Percentiles rank a stretch among this genome's conserved stretches.
These are phyloP conservation scores for Apophysomyces elegans DNA, from an alignment of 371 early-diverging fungal genomes.

Conservation along the genomic window DNA sequence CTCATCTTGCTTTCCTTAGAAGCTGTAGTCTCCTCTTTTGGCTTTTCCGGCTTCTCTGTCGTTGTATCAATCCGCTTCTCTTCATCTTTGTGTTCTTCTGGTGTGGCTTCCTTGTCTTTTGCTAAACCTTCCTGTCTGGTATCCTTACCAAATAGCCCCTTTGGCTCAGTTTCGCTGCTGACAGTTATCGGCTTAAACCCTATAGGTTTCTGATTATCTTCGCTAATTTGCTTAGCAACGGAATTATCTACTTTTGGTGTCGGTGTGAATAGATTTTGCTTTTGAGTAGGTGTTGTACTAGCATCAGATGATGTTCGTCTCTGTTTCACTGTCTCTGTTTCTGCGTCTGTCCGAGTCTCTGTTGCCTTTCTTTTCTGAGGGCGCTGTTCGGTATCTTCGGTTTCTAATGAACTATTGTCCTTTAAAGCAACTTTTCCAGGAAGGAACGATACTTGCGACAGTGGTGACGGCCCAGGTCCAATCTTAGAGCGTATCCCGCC, in stretches of 20 bases:
- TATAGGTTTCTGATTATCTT: neutral
- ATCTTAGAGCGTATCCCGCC: neutral
- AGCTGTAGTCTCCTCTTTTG: neutral
- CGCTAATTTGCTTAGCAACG: neutral
- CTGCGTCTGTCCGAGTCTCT: neutral
- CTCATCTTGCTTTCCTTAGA: neutral
- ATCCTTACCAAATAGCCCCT: neutral
- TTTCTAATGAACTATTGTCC: neutral
- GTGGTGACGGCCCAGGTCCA: neutral
- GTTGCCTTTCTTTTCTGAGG: neutral
- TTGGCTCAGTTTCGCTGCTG: neutral
- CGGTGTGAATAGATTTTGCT: neutral
- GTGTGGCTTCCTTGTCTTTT: neutral
- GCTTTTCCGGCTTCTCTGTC: neutral
- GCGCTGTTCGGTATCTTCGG: neutral
- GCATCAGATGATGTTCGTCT: neutral
- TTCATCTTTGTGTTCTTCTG: neutral
- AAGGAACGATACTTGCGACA: slow-evolving; percentile 2
- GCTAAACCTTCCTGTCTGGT: neutral
- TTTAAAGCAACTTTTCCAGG: neutral
- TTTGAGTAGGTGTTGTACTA: neutral
- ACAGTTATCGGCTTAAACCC: neutral
- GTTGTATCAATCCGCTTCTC: neutral
- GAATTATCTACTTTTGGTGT: too few relatives aligned
- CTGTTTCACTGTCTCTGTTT: neutral